Percentiles rank a stretch among this genome's conserved stretches.
Evolutionary conservation across 2,329 filamentous ascomycete genomes (phyloP).

Genomic region (Coniochaeta prunicola): DNA sequence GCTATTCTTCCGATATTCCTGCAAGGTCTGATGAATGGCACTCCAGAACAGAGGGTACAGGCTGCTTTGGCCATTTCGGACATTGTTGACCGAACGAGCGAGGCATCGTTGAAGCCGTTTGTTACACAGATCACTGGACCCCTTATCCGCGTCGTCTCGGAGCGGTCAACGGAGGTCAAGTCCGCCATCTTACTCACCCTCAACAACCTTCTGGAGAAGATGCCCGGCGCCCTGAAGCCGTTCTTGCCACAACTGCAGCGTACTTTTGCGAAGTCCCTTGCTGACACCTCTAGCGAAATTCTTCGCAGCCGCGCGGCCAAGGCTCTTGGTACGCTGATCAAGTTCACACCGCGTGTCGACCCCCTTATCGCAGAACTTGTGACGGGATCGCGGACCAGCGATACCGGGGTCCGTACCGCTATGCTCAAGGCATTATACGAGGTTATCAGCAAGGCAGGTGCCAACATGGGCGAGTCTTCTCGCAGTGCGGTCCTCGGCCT

Average conservation of each 20-base stretch:
- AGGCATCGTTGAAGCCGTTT: constrained; percentile 83
- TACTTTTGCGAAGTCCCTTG: constrained; percentile 93
- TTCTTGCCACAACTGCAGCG: constrained; percentile 95
- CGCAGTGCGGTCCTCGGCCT: constrained; percentile 77
- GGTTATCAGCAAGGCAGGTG: constrained; percentile 89
- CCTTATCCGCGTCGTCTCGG: constrained; percentile 93
- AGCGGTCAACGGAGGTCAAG: constrained; percentile 93
- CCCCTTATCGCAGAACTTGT: constrained; percentile 88
- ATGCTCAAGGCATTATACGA: constrained; percentile 98
- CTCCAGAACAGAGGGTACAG: constrained; percentile 82
- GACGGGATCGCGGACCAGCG: constrained; percentile 86
- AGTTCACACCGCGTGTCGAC: constrained; percentile 89
- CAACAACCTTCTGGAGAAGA: constrained; percentile 94
- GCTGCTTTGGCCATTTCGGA: constrained; percentile 92
- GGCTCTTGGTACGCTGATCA: constrained; percentile 90
- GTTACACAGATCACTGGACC: constrained; percentile 97
- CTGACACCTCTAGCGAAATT: constrained; percentile 85
- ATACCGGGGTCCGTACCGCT: constrained; percentile 80
- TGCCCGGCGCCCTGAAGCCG: constrained; percentile 88
- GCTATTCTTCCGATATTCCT: constrained; percentile 94
- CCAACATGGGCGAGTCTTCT: constrained; percentile 90
- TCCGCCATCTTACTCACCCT: constrained; percentile 88
- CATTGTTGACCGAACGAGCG: constrained; percentile 85
- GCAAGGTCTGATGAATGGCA: constrained; percentile 96
- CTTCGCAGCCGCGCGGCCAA: constrained; percentile 84